These are phyloP conservation scores for Eleusine indica DNA, from an alignment of 176 grass and related monocot species.

Conservation along the genomic window DNA sequence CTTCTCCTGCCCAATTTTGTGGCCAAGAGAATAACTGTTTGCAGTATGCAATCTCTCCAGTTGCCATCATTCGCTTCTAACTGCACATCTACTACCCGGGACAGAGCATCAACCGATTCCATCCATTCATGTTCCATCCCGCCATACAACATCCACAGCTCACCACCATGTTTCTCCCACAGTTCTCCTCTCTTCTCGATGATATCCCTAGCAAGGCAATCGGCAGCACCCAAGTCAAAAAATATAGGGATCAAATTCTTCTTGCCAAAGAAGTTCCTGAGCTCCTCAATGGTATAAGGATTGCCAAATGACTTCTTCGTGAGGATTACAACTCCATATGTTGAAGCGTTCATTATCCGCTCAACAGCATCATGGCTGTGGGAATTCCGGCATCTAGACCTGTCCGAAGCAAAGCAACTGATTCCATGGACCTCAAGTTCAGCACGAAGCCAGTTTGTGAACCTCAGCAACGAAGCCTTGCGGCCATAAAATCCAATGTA, in stretches of 20 bases:
- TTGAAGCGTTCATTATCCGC: slow-evolving; percentile 89
- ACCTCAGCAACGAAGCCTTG: slow-evolving; percentile 84
- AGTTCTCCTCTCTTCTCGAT: slow-evolving; percentile 92
- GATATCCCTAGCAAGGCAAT: slow-evolving; percentile 98
- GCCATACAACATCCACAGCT: slow-evolving; percentile 96
- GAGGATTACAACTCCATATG: slow-evolving; percentile 89
- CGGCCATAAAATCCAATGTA: slow-evolving; percentile 95
- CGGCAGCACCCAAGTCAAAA: slow-evolving; percentile 75
- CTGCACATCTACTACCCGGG: slow-evolving; percentile 69
- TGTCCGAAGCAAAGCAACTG: slow-evolving; percentile 86
- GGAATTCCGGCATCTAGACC: slow-evolving; percentile 79
- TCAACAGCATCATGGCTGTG: slow-evolving; percentile 73
- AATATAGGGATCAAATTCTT: slow-evolving; percentile 89
- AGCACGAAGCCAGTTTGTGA: slow-evolving; percentile 87
- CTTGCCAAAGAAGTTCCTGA: slow-evolving; percentile 76
- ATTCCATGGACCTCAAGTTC: slow-evolving; percentile 96
- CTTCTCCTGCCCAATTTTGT: slow-evolving; percentile 83
- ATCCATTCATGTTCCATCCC: slow-evolving; percentile 91
- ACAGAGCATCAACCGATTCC: slow-evolving; percentile 86
- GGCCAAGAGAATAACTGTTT: slow-evolving; percentile 69
- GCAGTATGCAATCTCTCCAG: slow-evolving; percentile 87
- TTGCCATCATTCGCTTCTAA: slow-evolving; percentile 83
- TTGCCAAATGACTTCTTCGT: slow-evolving; percentile 94
- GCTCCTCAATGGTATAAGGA: slow-evolving; percentile 90
- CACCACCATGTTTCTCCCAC: slow-evolving; percentile 97